Evolutionary conservation across 768 basidiomycete species (phyloP), one percentile per base, ranked within the genome.

Genomic region (Tricholoma furcatifolium): DNA sequence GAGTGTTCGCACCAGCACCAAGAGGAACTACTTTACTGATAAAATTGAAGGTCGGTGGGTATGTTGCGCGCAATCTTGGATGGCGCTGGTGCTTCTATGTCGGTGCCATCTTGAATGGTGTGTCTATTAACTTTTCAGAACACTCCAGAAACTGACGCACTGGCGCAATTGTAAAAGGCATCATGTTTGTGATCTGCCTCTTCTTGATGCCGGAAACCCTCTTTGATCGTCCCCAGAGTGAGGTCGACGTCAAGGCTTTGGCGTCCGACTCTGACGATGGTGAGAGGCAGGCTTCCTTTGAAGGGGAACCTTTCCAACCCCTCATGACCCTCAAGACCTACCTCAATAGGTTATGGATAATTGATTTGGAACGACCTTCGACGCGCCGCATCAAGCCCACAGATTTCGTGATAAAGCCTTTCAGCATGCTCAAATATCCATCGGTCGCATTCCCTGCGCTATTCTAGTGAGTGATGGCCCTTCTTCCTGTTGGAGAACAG

Each of bases 71-170:
- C 45, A 62, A 62, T 46, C 60, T 62, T 20, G 71, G 70, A n/a
- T 71, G 73, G 71, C 62, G 73, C 39, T 75, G 74, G 76, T 74
- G 73, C 50, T 76, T 76, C 51, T 76, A 71, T 65, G 61, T 71
- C 12, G 68, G 72, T 23, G 67, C 70, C n/a, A 75, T 76, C n/a
- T 54, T 74, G n/a, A 70, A 75, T 55, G 71, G 67, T 57, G 44
- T 53, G 51, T 41, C 5, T 21, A 21, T 15, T 6, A 14, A 21
- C 9, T 17, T 17, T 39, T 17, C 5, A 3, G 9, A 36, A 10
- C 44, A 23, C 18, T 9, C 4, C 21, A 45, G n/a, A 15, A 30
- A 49, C 20, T 15, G n/a, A n/a, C n/a, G n/a, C 45, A 23, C 12
- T 40, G 10, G 6, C 15, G 15, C 27, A 17, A 34, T 12, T 14